A percentile compares a stretch with the other conserved stretches of the same genome.
Conservation (phyloP, 2,329 filamentous ascomycete genomes). For the Exutisphaerella laricina region DNA sequence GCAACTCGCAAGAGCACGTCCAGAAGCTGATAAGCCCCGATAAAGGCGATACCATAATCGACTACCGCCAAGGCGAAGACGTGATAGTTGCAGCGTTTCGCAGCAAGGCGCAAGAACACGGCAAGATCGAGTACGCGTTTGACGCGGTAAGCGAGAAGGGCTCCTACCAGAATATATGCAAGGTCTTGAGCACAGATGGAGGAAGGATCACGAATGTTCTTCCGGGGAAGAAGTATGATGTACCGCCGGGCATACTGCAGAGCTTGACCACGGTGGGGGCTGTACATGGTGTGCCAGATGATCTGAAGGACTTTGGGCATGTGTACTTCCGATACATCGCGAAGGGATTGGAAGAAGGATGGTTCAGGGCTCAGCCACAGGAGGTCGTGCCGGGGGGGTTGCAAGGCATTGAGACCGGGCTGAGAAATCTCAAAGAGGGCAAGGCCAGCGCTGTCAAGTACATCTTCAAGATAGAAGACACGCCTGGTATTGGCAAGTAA, state of each 20-base stretch:
- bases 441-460: constrained; percentile 61
- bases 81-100: constrained; percentile 29
- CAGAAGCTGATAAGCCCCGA: constrained; percentile 47
- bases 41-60: constrained; percentile 54
- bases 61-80: constrained; percentile 48
- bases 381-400: constrained; percentile 53
- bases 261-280: constrained; percentile 35
- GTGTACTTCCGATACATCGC: constrained; percentile 32
- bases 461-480: constrained; percentile 53
- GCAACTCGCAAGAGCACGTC: constrained; percentile 48
- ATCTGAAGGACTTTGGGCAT: constrained; percentile 34
- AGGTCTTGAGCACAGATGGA: constrained; percentile 33
- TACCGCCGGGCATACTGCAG: constrained; percentile 37
- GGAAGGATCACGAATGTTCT: constrained; percentile 34
- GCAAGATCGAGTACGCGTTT: constrained; percentile 28
- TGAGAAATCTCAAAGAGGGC: constrained; percentile 54
- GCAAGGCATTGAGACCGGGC: constrained; percentile 47
- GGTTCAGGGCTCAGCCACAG: constrained; percentile 34
- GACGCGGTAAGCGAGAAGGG: constrained; percentile 31
- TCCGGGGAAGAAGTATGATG: constrained; percentile 38
- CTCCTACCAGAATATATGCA: constrained; percentile 35
- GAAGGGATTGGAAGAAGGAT: constrained; percentile 33
- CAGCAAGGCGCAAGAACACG: constrained; percentile 22
- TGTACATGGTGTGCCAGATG: constrained; percentile 25
- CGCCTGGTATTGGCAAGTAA: constrained; percentile 27